These are phyloP conservation scores for Kodamaea nitidulidarum DNA, from an alignment of 805 yeast species.

Conservation along the genomic window DNA sequence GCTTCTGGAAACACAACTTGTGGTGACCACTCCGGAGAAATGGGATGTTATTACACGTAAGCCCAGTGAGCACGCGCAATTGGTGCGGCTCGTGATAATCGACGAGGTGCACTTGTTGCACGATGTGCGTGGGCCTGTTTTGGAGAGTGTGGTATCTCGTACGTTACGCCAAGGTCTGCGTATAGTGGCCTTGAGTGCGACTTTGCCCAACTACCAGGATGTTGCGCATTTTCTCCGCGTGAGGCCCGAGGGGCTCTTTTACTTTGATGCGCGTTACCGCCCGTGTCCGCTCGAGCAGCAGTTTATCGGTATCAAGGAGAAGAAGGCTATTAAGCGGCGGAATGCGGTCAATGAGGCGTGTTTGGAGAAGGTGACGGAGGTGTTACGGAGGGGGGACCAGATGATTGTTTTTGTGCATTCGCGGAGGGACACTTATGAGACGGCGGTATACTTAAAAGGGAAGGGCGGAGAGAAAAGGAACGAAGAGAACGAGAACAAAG, in stretches of 20 bases:
- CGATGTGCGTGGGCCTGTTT: constrained; percentile 92
- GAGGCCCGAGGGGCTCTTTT: constrained; percentile 51
- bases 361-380: constrained; percentile 65
- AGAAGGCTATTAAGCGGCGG: constrained; percentile 68
- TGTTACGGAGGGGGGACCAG: constrained; percentile 61
- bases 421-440: constrained; percentile 81
- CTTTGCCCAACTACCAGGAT: constrained; percentile 83
- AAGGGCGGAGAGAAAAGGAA: too few species aligned
- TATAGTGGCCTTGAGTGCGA: constrained; percentile 85
- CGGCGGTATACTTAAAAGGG: constrained; percentile 71
- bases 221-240: constrained; percentile 81
- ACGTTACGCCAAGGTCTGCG: constrained; percentile 58
- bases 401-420: constrained; percentile 91
- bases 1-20: constrained; percentile 69
- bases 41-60: constrained; percentile 97
- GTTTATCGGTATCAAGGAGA: constrained; percentile 83
- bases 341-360: constrained; percentile 90
- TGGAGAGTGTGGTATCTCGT: constrained; percentile 84
- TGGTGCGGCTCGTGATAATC: constrained; percentile 69
- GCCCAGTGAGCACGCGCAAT: constrained; percentile 50
- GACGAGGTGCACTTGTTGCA: constrained; percentile 93
- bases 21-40: constrained; percentile 94
- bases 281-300: constrained; percentile 93
- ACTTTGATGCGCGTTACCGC: constrained; percentile 76
- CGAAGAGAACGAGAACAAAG: constrained; percentile 53